phyloP scores from a whole-genome alignment of 202 grass and related monocot species.

The Setaria viridis region DNA sequence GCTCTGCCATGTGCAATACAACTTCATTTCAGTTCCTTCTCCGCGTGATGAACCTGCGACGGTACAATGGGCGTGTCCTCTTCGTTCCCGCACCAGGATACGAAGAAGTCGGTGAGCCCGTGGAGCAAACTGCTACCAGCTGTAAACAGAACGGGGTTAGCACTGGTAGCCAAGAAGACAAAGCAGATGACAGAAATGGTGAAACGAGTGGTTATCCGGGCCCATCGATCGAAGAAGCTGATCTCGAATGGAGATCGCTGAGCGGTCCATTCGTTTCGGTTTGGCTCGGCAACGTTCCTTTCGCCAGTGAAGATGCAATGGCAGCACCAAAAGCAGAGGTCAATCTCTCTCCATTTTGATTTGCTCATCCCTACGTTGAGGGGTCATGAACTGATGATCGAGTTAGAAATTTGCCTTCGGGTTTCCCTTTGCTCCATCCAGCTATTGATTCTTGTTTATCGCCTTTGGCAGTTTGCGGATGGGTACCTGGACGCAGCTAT shows the following conservation, averaged over 20 bases:
- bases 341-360: background rate
- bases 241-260: conserved; percentile 77
- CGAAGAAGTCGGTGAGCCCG: conserved; percentile 69
- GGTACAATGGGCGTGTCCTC: conserved; percentile 72
- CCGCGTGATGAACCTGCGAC: conserved; percentile 72
- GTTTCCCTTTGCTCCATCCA: background rate
- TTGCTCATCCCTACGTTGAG: background rate
- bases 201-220: conserved; percentile 62
- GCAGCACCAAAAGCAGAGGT: conserved; percentile 88
- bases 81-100: conserved; percentile 92
- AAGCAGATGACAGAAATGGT: conserved; percentile 30
- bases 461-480: conserved; percentile 80
- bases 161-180: conserved; percentile 37
- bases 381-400: background rate
- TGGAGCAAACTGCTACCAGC: conserved; percentile 45
- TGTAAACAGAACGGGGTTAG: conserved; percentile 28
- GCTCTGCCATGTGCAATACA: conserved; percentile 25
- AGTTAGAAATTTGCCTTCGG: background rate
- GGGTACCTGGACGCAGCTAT: conserved; percentile 91
- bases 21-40: conserved; percentile 65
- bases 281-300: conserved; percentile 84
- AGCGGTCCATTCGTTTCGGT: conserved; percentile 84
- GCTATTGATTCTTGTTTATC: conserved; percentile 10
- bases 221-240: conserved; percentile 54
- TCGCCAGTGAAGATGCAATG: conserved; percentile 68